Evolutionary conservation across 306 rosid genomes (phyloP).

Genomic region (Begonia masoniana): DNA sequence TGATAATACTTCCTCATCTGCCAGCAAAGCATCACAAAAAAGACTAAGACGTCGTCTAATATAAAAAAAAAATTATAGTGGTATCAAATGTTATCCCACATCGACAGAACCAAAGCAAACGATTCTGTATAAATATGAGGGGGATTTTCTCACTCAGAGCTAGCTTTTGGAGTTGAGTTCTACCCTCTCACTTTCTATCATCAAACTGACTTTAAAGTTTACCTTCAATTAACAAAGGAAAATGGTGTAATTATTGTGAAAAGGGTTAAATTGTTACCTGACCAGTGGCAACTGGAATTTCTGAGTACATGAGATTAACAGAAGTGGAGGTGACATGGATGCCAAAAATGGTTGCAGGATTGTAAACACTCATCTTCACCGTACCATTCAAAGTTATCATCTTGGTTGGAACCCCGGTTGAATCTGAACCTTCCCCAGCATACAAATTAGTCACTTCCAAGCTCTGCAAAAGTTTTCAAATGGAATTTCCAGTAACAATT

Average conservation of each 20-base stretch:
- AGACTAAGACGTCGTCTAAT: background rate
- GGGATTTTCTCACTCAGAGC: no score
- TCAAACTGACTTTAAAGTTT: no score
- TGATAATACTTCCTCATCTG: slow-evolving; percentile 80
- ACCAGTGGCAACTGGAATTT: slow-evolving; percentile 70
- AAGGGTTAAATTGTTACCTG: slow-evolving; percentile 28
- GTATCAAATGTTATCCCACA: no score
- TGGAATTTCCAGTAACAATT: no score
- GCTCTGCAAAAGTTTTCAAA: slow-evolving; percentile 36
- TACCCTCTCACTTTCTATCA: no score
- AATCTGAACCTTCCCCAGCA: slow-evolving; percentile 72
- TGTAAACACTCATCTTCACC: slow-evolving; percentile 47
- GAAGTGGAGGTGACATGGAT: slow-evolving; percentile 74
- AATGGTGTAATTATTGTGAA: background rate
- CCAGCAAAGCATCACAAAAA: slow-evolving; percentile 7
- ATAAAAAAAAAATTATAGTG: no score
- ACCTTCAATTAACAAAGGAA: no score
- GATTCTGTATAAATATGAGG: no score
- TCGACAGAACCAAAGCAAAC: no score
- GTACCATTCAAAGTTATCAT: slow-evolving; percentile 71
- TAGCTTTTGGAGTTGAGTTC: no score
- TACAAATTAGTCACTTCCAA: slow-evolving; percentile 54
- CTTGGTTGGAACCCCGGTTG: slow-evolving; percentile 72
- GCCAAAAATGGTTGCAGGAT: slow-evolving; percentile 85
- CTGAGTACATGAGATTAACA: slow-evolving; percentile 54